phyloP scores from a whole-genome alignment of 164 flowering plant genomes.

The Magnolia changhungtana region DNA sequence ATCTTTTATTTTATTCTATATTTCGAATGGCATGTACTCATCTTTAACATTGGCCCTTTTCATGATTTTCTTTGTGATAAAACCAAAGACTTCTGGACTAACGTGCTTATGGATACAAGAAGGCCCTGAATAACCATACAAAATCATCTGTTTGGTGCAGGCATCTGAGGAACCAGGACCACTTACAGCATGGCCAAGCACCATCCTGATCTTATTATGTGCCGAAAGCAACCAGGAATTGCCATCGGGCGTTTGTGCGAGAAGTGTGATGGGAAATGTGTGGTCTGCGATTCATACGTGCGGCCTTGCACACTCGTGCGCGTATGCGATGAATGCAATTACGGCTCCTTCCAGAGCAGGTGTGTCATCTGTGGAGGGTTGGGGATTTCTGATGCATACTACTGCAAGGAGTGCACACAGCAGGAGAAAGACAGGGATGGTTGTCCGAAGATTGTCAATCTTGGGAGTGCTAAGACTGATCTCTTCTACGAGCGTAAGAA shows the following conservation, averaged over 20 bases:
- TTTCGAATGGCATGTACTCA: too few relatives aligned
- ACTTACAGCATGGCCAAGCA: slow-evolving; percentile 57
- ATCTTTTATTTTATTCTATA: too few relatives aligned
- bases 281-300: slow-evolving; percentile 67
- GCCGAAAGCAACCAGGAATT: slow-evolving; percentile 69
- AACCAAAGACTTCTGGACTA: too few relatives aligned
- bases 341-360: slow-evolving; percentile 83
- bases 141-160: neutral
- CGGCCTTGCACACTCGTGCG: slow-evolving; percentile 75
- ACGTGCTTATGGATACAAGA: too few relatives aligned
- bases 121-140: neutral
- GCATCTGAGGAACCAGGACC: neutral
- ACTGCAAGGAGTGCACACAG: slow-evolving; percentile 90
- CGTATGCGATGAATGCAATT: slow-evolving; percentile 86
- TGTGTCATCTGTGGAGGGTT: slow-evolving; percentile 88
- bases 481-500: slow-evolving; percentile 83
- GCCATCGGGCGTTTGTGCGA: slow-evolving; percentile 67
- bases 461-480: slow-evolving; percentile 89
- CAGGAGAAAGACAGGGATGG: slow-evolving; percentile 87
- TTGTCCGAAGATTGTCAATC: slow-evolving; percentile 79
- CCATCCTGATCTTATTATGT: slow-evolving; percentile 76
- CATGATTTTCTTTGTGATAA: too few relatives aligned
- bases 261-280: slow-evolving; percentile 65
- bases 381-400: slow-evolving; percentile 86
- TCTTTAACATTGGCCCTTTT: too few relatives aligned